Percentiles rank a stretch among this genome's conserved stretches.
Conservation (phyloP, 2,329 filamentous ascomycete species). For the Drechmeria coniospora region DNA sequence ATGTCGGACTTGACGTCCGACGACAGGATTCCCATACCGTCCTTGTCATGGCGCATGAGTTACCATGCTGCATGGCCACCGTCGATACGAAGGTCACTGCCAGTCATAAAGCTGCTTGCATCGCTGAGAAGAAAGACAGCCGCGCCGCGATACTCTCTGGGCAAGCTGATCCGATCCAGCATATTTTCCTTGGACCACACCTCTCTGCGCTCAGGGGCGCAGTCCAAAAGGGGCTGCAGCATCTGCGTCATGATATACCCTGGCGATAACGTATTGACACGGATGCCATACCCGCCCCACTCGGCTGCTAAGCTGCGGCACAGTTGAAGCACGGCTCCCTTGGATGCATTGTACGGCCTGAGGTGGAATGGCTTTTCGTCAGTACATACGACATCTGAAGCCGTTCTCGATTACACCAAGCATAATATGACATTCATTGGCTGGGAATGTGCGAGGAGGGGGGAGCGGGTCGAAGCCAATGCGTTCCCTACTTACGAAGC, state of each 20-base stretch:
- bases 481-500: slow-evolving; percentile 37
- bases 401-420: too few relatives aligned
- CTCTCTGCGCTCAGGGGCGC: slow-evolving; percentile 50
- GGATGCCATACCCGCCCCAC: slow-evolving; percentile 58
- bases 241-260: slow-evolving; percentile 73
- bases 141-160: slow-evolving; percentile 56
- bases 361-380: background rate
- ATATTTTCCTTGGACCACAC: slow-evolving; percentile 79
- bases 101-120: slow-evolving; percentile 60
- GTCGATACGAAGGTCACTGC: slow-evolving; percentile 54
- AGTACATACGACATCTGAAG: too few relatives aligned
- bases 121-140: slow-evolving; percentile 61
- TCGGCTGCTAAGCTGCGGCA: slow-evolving; percentile 55
- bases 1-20: too few relatives aligned
- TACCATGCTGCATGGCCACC: slow-evolving; percentile 53
- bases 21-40: background rate
- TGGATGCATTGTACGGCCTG: slow-evolving; percentile 61
- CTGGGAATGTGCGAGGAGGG: slow-evolving; percentile 1
- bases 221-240: slow-evolving; percentile 65
- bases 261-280: slow-evolving; percentile 68
- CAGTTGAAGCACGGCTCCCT: slow-evolving; percentile 59
- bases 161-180: slow-evolving; percentile 53
- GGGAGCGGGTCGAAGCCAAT: too few relatives aligned
- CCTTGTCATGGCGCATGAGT: slow-evolving; percentile 1
- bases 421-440: too few relatives aligned